phyloP scores from a whole-genome alignment of 1,284 basidiomycete species.

The Ustilago nuda region DNA sequence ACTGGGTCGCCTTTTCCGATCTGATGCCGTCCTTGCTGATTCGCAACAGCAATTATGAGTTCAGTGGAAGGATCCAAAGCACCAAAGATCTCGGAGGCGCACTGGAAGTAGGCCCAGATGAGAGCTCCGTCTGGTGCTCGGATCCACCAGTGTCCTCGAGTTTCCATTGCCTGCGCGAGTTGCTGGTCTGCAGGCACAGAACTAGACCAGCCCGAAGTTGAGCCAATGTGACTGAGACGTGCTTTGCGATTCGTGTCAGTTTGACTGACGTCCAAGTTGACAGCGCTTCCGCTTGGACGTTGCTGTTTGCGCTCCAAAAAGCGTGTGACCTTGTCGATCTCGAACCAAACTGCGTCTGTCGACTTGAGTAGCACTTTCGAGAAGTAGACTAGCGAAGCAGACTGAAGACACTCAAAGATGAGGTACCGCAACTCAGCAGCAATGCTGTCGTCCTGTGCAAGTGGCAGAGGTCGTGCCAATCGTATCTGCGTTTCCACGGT shows the following conservation, averaged over 20 bases:
- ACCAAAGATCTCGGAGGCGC: constrained; percentile 27
- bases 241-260: background rate
- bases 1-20: constrained; percentile 13
- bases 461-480: constrained; percentile 14
- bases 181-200: constrained; percentile 3
- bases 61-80: constrained; percentile 9
- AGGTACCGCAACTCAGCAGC: constrained; percentile 33
- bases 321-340: constrained; percentile 25
- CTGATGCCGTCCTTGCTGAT: background rate
- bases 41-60: background rate
- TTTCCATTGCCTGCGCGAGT: constrained; percentile 17
- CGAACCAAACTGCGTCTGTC: constrained; percentile 23
- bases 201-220: background rate
- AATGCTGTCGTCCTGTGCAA: constrained; percentile 27
- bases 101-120: constrained; percentile 31
- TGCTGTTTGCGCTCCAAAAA: constrained; percentile 29
- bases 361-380: constrained; percentile 21
- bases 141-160: constrained; percentile 26
- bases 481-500: constrained; percentile 28
- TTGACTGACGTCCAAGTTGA: background rate
- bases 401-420: constrained; percentile 30
- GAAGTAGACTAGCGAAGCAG: constrained; percentile 27
- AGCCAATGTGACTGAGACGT: background rate
- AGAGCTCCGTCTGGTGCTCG: constrained; percentile 24
- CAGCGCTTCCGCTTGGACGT: background rate